These are phyloP conservation scores for Xanthoconium separans DNA, from an alignment of 1,284 basidiomycete genomes.

Conservation along the genomic window DNA sequence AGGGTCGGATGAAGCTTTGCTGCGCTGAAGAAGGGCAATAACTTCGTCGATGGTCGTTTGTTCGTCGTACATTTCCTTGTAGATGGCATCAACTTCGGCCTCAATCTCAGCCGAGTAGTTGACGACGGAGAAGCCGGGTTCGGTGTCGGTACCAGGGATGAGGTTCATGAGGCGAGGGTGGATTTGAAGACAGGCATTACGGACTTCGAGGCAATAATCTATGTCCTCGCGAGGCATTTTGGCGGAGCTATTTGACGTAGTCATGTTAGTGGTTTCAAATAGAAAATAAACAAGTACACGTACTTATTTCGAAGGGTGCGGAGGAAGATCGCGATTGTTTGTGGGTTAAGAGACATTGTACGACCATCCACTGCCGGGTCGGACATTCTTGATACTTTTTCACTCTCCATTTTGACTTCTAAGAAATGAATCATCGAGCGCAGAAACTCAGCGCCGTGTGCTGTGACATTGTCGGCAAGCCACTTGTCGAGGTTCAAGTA, in stretches of 20 bases:
- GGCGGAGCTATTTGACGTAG: slow-evolving; percentile 45
- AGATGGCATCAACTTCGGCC: slow-evolving; percentile 91
- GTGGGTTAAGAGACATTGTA: slow-evolving; percentile 80
- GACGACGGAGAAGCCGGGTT: slow-evolving; percentile 91
- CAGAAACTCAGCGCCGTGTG: slow-evolving; percentile 84
- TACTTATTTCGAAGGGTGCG: slow-evolving; percentile 81
- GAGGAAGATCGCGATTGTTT: slow-evolving; percentile 90
- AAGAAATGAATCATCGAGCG: slow-evolving; percentile 86
- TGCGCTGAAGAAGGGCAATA: slow-evolving; percentile 81
- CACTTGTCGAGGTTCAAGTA: slow-evolving; percentile 96
- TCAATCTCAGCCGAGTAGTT: slow-evolving; percentile 89
- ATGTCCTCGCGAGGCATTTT: slow-evolving; percentile 78
- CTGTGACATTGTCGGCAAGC: slow-evolving; percentile 84
- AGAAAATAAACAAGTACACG: slow-evolving; percentile 24
- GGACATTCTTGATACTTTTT: slow-evolving; percentile 76
- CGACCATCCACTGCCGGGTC: slow-evolving; percentile 77
- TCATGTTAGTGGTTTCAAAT: slow-evolving; percentile 2
- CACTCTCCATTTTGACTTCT: slow-evolving; percentile 88
- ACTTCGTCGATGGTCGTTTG: slow-evolving; percentile 94
- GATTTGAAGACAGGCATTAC: slow-evolving; percentile 92
- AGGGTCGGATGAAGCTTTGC: slow-evolving; percentile 79
- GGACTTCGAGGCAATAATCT: slow-evolving; percentile 88
- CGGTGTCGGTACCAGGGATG: slow-evolving; percentile 83
- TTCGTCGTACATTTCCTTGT: slow-evolving; percentile 98
- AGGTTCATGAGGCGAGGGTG: slow-evolving; percentile 97